Evolutionary conservation across 2,329 filamentous ascomycete genomes (phyloP), one percentile per base, ranked within the genome.

Genomic region (Alternaria sp.): DNA sequence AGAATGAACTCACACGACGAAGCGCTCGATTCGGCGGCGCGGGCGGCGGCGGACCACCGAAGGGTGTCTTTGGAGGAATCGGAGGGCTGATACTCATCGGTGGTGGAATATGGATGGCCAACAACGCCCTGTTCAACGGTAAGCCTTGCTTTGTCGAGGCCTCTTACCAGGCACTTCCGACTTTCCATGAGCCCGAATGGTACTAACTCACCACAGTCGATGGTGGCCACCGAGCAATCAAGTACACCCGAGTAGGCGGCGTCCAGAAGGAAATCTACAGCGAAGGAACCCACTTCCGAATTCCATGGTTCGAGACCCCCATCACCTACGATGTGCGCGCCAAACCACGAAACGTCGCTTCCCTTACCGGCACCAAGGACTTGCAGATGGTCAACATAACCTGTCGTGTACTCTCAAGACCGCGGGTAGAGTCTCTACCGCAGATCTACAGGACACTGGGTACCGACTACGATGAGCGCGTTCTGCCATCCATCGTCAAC

Each of bases 331-430:
- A 99, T 81, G 95, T 99, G 72, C 94, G 95, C 82, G 95, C 95
- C 62, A 97, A 94, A 85, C 95, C 95, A 74, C 90, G 95, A 79
- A 97, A 97, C 77, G 94, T 99, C 73, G 92, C 95, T 69, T 98
- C 95, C 69, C 88, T 99, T 69, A 99, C 95, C 62, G 95, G 95
- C 72, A 99, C 95, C 77, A 99, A 99, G 86, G 95, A 99, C 82
- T 84, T 99, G 82, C 95, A 99, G 85, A 99, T 99, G 95, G 95
- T 98, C 78, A 99, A 99, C 87, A 98, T 99, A 79, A 99, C 94
- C 77, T 99, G 95, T 83, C 94, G 95, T 92, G 95, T 99, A 60
- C 92, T 99, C 54, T 97, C 94, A 60, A 87, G 93, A 73, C 95
- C 95, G 58, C 89, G 93, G 60, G 85, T 99, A 75, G 89, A 92